Conservation (phyloP, 306 rosid species). For the Quercus robur region DNA sequence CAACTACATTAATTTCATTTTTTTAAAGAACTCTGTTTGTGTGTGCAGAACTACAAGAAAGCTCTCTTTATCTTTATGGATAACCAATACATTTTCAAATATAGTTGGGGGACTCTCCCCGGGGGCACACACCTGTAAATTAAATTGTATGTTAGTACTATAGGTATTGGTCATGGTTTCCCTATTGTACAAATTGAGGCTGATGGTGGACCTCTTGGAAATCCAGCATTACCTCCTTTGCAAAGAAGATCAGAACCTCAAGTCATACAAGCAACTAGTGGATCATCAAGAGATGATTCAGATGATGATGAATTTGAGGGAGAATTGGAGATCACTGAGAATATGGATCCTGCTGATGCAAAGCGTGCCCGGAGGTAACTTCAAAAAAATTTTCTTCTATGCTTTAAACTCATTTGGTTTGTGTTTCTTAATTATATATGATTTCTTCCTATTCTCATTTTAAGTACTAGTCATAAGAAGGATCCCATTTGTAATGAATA, state of each 20-base stretch:
- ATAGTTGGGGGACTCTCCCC: too few species aligned
- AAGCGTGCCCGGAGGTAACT: slow-evolving; percentile 59
- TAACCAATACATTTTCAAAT: too few species aligned
- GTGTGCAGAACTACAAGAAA: too few species aligned
- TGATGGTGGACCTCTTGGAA: slow-evolving; percentile 26
- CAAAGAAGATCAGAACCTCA: slow-evolving; percentile 28
- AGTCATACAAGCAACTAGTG: slow-evolving; percentile 46
- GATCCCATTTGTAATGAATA: not conserved
- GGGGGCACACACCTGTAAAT: too few species aligned
- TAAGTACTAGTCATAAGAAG: not conserved
- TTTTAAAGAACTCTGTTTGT: not conserved
- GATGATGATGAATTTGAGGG: slow-evolving; percentile 62
- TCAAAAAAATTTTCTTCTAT: not conserved
- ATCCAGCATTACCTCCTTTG: slow-evolving; percentile 39
- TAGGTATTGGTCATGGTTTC: slow-evolving; percentile 26
- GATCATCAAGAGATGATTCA: slow-evolving; percentile 57
- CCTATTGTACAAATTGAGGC: slow-evolving; percentile 31
- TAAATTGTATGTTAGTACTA: not conserved
- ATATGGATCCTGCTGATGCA: slow-evolving; percentile 48
- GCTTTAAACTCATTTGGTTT: slow-evolving; percentile 2
- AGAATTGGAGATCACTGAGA: slow-evolving; percentile 44
- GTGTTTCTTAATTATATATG: not conserved
- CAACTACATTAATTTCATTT: not conserved
- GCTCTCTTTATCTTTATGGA: too few species aligned
- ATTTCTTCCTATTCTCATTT: not conserved